Evolutionary conservation across 202 grass and related monocot species (phyloP).

Genomic region (Brachypodium distachyon): DNA sequence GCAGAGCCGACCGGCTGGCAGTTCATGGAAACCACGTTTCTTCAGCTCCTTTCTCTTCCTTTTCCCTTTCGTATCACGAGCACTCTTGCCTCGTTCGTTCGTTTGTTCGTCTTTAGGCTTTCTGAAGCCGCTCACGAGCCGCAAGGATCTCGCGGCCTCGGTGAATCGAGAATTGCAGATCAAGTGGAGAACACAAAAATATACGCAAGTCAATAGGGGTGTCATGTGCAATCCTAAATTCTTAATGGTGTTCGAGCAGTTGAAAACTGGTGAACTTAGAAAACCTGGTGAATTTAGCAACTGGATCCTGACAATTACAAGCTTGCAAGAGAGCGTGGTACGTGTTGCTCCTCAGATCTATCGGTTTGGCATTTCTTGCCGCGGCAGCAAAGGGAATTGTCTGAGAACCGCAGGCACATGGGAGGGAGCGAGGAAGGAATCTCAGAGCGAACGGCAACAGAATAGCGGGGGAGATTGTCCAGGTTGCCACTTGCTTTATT

Average conservation of each 20-base stretch:
- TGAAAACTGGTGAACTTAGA: background rate
- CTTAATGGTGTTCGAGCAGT: background rate
- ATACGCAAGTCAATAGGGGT: slow-evolving; percentile 2
- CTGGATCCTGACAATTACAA: background rate
- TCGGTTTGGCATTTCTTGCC: slow-evolving; percentile 28
- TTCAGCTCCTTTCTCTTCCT: background rate
- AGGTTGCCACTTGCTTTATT: slow-evolving; percentile 8
- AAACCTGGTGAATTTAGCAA: background rate
- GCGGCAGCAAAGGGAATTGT: slow-evolving; percentile 34
- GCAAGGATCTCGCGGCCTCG: background rate
- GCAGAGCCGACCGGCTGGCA: background rate
- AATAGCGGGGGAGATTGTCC: slow-evolving; percentile 23
- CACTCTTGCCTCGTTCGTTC: background rate
- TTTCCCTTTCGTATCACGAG: background rate
- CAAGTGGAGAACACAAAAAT: background rate
- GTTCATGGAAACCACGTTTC: slow-evolving; percentile 44
- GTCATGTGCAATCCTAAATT: background rate
- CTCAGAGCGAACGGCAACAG: slow-evolving; percentile 15
- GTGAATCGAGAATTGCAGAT: background rate
- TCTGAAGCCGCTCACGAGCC: background rate
- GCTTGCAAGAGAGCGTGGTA: background rate
- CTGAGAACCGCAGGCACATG: slow-evolving; percentile 29
- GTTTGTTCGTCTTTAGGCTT: slow-evolving; percentile 3
- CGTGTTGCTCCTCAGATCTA: slow-evolving; percentile 2
- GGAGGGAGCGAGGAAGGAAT: slow-evolving; percentile 1